Conservation (phyloP, 306 rosid genomes). For the Bauhinia variegata region DNA sequence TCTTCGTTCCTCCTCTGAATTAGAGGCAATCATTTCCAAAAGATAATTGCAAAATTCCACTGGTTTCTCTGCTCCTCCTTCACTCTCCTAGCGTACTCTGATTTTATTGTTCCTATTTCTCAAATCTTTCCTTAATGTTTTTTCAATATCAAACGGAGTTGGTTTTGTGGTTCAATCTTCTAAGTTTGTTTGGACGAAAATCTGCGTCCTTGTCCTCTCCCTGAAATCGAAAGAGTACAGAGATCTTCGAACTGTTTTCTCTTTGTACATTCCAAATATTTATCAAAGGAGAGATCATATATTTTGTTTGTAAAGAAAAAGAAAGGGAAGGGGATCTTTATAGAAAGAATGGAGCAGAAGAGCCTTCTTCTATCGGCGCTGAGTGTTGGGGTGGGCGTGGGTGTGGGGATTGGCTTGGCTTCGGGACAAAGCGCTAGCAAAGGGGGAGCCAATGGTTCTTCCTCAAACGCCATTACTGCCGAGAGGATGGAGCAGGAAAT, state of each 20-base stretch:
- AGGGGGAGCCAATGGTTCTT: slow-evolving; percentile 43
- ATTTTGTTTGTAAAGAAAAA: neutral
- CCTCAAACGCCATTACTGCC: slow-evolving; percentile 43
- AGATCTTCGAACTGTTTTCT: too few species aligned
- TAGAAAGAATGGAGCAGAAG: slow-evolving; percentile 63
- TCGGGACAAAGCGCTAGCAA: slow-evolving; percentile 53
- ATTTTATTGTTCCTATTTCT: neutral
- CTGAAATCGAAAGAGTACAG: too few species aligned
- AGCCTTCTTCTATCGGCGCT: slow-evolving; percentile 63
- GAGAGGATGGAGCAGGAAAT: slow-evolving; percentile 70
- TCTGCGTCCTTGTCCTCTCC: too few species aligned
- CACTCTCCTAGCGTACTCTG: neutral
- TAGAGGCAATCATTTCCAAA: neutral
- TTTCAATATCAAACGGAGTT: neutral
- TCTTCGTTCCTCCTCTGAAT: slow-evolving; percentile 1
- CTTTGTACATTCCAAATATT: neutral
- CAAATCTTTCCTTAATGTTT: too few species aligned
- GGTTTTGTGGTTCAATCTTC: neutral
- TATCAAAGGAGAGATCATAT: neutral
- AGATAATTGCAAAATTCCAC: neutral
- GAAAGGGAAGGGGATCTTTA: neutral
- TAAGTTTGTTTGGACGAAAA: too few species aligned
- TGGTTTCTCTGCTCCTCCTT: neutral
- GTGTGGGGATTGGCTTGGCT: slow-evolving; percentile 69
- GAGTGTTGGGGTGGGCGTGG: slow-evolving; percentile 66